Conservation (phyloP, 108 stramenopile genomes). For the Cafeteria roenbergensis region DNA sequence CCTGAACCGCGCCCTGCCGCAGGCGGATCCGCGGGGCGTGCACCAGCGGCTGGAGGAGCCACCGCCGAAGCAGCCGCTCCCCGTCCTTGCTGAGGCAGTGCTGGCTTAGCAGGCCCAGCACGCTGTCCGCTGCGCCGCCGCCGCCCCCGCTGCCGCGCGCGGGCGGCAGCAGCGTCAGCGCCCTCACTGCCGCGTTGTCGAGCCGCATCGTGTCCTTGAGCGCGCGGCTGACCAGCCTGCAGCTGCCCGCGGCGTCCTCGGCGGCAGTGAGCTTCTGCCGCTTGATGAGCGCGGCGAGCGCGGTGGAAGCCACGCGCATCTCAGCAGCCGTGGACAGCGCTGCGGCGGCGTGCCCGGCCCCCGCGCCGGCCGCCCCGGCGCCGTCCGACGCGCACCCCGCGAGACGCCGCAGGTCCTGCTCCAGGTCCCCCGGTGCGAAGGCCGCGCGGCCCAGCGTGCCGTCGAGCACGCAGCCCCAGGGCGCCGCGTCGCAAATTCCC, state of each 20-base stretch:
- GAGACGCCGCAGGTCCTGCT: too few species aligned
- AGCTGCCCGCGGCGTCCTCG: constrained; percentile 1
- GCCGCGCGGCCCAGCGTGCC: too few species aligned
- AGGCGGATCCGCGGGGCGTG: constrained; percentile 8
- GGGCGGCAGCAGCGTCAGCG: constrained; percentile 15
- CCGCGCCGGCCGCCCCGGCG: too few species aligned
- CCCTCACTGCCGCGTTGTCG: constrained; percentile 12
- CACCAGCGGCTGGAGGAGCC: constrained; percentile 39
- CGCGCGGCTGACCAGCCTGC: not conserved
- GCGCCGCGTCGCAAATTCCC: too few species aligned
- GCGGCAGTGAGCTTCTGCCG: too few species aligned
- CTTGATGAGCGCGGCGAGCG: too few species aligned
- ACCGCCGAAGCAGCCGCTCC: constrained; percentile 29
- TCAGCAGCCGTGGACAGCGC: too few species aligned
- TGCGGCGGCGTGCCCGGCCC: too few species aligned
- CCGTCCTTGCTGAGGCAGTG: constrained; percentile 25
- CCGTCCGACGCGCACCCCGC: too few species aligned
- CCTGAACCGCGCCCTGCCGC: constrained; percentile 9
- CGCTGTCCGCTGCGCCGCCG: not conserved
- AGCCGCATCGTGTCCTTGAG: constrained; percentile 16
- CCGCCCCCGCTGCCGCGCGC: not conserved
- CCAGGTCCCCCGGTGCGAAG: too few species aligned
- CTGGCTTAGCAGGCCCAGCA: constrained; percentile 10
- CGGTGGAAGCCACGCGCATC: too few species aligned
- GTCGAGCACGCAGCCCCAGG: too few species aligned